Evolutionary conservation across 2,329 filamentous ascomycete genomes (phyloP).

Genomic region (Colletotrichum scovillei): DNA sequence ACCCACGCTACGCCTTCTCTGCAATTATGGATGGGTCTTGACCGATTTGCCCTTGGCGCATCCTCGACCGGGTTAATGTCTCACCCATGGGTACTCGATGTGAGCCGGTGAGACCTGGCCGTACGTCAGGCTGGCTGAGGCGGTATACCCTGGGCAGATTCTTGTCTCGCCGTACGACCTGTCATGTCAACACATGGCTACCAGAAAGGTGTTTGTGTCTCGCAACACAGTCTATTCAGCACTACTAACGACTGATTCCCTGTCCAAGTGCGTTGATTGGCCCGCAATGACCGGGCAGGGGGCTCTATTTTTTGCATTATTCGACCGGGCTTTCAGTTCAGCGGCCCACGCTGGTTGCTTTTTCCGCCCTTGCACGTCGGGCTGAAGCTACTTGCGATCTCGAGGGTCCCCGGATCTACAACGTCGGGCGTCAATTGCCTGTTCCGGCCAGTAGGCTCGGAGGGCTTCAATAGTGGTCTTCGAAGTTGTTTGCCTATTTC

Average conservation of each 20-base stretch:
- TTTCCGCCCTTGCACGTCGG: conserved; percentile 7
- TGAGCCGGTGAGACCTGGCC: conserved; percentile 19
- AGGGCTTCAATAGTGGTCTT: neutral
- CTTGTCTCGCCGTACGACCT: conserved; percentile 12
- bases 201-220: conserved; percentile 28
- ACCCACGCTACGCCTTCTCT: conserved; percentile 61
- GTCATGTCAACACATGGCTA: conserved; percentile 9
- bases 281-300: conserved; percentile 4
- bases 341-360: conserved; percentile 27
- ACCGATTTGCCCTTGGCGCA: conserved; percentile 17
- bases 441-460: neutral
- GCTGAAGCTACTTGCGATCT: conserved; percentile 21
- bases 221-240: conserved; percentile 16
- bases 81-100: conserved; percentile 14
- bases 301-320: conserved; percentile 9
- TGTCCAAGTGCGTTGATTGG: conserved; percentile 22
- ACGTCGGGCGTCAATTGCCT: conserved; percentile 13
- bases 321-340: conserved; percentile 20
- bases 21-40: conserved; percentile 36
- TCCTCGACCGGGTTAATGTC: conserved; percentile 10
- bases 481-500: neutral
- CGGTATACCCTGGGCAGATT: conserved; percentile 13
- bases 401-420: conserved; percentile 23
- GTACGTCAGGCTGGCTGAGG: conserved; percentile 29
- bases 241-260: conserved; percentile 1